phyloP scores from a whole-genome alignment of 1,284 basidiomycete species.

The Pascua sp. region DNA sequence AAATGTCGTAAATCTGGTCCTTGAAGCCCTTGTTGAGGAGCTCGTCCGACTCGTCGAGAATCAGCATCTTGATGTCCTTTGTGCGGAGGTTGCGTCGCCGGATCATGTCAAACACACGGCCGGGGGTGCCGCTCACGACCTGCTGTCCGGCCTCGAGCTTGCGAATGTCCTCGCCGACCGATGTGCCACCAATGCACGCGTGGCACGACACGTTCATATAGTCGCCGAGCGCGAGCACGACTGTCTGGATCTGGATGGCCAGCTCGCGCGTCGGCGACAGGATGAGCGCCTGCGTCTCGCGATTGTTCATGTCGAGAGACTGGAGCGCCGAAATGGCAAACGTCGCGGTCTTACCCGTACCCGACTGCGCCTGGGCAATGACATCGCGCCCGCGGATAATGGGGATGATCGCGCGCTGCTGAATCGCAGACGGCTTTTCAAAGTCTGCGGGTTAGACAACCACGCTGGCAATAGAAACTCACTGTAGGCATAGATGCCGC shows the following conservation, averaged over 20 bases:
- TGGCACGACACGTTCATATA: conserved; percentile 99
- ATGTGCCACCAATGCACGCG: conserved; percentile 97
- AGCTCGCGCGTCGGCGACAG: conserved; percentile 92
- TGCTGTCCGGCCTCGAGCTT: conserved; percentile 98
- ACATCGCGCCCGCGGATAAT: conserved; percentile 94
- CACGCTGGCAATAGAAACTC: conserved; percentile 44
- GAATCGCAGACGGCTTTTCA: conserved; percentile 98
- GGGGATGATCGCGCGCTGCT: conserved; percentile 94
- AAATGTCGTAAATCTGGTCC: conserved; percentile 99
- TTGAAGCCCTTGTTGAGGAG: conserved; percentile 98
- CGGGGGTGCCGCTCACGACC: conserved; percentile 95
- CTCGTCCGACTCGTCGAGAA: conserved; percentile 97
- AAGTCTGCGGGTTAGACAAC: conserved; percentile 63
- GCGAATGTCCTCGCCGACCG: conserved; percentile 95
- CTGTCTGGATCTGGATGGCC: conserved; percentile 97
- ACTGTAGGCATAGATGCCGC: conserved; percentile 99
- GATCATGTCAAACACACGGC: conserved; percentile 99
- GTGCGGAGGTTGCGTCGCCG: conserved; percentile 87
- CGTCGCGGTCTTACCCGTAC: conserved; percentile 99
- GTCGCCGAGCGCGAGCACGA: conserved; percentile 93
- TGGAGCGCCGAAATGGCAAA: conserved; percentile 93
- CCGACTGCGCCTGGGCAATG: conserved; percentile 97
- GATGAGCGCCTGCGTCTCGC: conserved; percentile 95
- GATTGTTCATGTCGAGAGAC: conserved; percentile 87
- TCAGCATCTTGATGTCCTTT: conserved; percentile 98